Evolutionary conservation across 2,329 filamentous ascomycete species (phyloP), one percentile per base, ranked within the genome.

Genomic region (Fusarium denticulatum): DNA sequence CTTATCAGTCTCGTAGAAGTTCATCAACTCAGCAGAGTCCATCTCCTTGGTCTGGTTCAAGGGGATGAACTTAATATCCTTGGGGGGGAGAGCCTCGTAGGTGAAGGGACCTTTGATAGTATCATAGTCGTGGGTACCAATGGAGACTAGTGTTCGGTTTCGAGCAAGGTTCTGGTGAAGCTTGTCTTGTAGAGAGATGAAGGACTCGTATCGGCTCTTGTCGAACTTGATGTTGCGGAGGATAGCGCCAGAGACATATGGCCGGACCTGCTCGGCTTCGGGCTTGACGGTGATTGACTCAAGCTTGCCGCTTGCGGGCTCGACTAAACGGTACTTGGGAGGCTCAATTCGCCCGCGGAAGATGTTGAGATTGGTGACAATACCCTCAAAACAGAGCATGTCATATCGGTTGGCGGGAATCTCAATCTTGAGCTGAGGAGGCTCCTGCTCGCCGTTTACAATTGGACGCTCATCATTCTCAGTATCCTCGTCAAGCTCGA

Each of bases 171-270:
- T 99, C 82, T 96, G 93, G 86, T 99, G 96, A 53, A 99, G 90
- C 86, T 99, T 99, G 85, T 99, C 97, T 86, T 99, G 96, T 53
- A 99, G 89, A 64, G 92, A 90, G 81, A 99, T 99, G 93, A 99
- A 99, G 80, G 95, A 98, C 77, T 97, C 94, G 83, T 99, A 99
- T 75, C 93, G 89, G 76, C 92, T 94, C 85, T 96, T 89, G 77
- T 94, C 95, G 87, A 99, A 98, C 79, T 92, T 94, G 86, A 99
- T 89, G 81, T 95, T 94, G 76, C 96, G 92, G 72, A 99, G 86
- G 74, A 99, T 93, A 53, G 96, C 95, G 70, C 93, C 95, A 22
- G 96, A 94, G 73, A 97, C 93, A 75, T 96, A 94, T 45, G 95
- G 96, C 56, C 96, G 91, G 77, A 99, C 91, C 82, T 91, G 89